Base-by-base conservation (phyloP, 306 rosid species). In the Quercus aquifolioides region DNA sequence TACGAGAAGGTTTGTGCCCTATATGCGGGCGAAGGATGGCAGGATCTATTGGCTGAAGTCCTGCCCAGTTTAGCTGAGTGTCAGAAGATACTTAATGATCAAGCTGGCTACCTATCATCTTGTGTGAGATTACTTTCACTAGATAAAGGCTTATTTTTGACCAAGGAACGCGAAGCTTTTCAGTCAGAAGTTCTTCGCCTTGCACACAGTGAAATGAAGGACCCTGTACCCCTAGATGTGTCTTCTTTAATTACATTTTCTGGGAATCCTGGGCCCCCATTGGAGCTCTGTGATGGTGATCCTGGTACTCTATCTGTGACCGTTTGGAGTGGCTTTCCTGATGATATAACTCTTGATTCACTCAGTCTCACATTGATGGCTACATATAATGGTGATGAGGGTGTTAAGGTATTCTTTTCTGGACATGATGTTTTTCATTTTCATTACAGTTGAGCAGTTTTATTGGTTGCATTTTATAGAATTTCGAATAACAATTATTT, bases 1-100 rank as follows among this genome's bases (percentile, higher is more conserved):
- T 96, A 96, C 69, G 99, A 96, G 91, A 96, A 96, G 90, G 98
- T 96, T 60, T 93, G 98, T 69, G 99, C 99, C 62, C 90, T 96
- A 74, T 93, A 91, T 84, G 35, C 96, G 26, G 98, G 98, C 21
- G 99, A 96, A 86, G 98, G 98, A 87, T 96, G 99, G 98, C 97
- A 96, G 79, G 92, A 91, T 67, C 80, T 96, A 81, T 91, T 96
- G 85, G 96, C 97, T 46, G 99, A 96, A 83, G 96, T 93, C 78
- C 93, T 96, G 58, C 99, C 99, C 30, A 90, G 82, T 88, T 84
- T 96, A 85, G 99, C 99, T 0, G 96, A 90, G 87, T 95, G 99
- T 86, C 99, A 95, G 80, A 93, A 93, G 89, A 84, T 85, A 74
- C 98, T 93, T 55, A 83, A 90, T 84, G 99, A 95, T 82, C 92